A percentile compares a stretch with the other conserved stretches of the same genome.
Conservation (phyloP, 768 basidiomycete species). For the Favolaschia claudopus region DNA sequence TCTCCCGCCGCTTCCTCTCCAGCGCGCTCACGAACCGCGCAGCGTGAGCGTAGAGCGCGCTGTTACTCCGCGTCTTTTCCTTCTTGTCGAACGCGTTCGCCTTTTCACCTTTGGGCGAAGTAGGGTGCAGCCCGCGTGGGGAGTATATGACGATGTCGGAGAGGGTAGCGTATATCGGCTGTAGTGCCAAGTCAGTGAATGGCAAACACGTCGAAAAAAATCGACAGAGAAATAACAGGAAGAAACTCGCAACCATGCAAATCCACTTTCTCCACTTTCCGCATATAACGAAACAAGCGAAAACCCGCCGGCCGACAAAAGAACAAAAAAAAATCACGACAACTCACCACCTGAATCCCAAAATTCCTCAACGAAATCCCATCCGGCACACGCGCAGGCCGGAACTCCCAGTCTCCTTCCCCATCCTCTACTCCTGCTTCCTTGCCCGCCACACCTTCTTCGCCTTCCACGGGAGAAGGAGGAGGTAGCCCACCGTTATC, state of each 20-base stretch:
- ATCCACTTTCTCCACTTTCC: too few relatives aligned
- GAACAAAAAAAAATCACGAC: constrained; percentile 10
- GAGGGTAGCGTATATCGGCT: constrained; percentile 89
- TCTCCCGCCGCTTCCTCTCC: constrained; percentile 61
- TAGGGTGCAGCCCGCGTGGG: constrained; percentile 68
- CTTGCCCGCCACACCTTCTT: constrained; percentile 1
- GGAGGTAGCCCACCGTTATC: too few relatives aligned
- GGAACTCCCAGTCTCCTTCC: constrained; percentile 66
- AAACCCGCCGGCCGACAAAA: constrained; percentile 8
- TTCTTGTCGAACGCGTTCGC: too few relatives aligned
- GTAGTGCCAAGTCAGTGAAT: too few relatives aligned
- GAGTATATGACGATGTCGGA: constrained; percentile 92
- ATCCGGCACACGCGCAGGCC: constrained; percentile 76
- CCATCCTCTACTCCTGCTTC: constrained; percentile 23
- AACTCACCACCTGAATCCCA: constrained; percentile 85
- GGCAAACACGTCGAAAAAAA: too few relatives aligned
- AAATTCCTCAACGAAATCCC: constrained; percentile 89
- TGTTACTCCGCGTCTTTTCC: too few relatives aligned
- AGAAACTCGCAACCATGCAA: not conserved
- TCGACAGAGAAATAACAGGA: too few relatives aligned
- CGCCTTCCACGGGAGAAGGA: not conserved
- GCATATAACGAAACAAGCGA: constrained; percentile 12
- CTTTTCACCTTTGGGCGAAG: too few relatives aligned
- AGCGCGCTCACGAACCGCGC: constrained; percentile 71
- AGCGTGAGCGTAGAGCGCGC: constrained; percentile 69